Conservation (phyloP, 139 green algal genomes). For the Ostreobium quekettii region DNA sequence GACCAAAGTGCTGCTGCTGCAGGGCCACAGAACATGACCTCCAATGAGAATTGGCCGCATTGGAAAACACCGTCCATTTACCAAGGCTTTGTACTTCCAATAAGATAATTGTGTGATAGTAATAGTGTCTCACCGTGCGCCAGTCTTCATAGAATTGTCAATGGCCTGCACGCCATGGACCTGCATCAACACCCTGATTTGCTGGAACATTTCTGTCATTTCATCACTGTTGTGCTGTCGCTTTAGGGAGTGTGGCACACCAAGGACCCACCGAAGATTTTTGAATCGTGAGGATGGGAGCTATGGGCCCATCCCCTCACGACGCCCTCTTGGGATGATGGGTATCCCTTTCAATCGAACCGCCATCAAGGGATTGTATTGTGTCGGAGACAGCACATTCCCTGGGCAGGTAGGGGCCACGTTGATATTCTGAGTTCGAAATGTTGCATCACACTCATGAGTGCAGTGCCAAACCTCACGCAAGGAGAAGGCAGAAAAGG, state of each 20-base stretch:
- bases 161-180: too few species aligned
- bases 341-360: conserved; percentile 94
- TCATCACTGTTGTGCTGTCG: not conserved
- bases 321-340: conserved; percentile 79
- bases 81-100: not conserved
- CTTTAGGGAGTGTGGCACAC: conserved; percentile 70
- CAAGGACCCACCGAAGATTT: conserved; percentile 84
- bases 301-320: conserved; percentile 87
- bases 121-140: too few species aligned
- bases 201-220: not conserved
- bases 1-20: too few species aligned
- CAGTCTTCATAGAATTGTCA: too few species aligned
- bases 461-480: not conserved
- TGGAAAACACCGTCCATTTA: not conserved
- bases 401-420: conserved; percentile 57
- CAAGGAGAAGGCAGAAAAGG: not conserved
- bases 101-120: not conserved
- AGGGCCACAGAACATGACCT: too few species aligned
- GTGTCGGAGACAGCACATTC: conserved; percentile 92
- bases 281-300: conserved; percentile 78
- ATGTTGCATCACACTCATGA: not conserved
- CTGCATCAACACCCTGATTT: too few species aligned
- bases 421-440: not conserved
- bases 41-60: too few species aligned
- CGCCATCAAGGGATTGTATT: conserved; percentile 73